These are phyloP conservation scores for Ceratonia siliqua DNA, from an alignment of 306 rosid genomes.

Conservation along the genomic window DNA sequence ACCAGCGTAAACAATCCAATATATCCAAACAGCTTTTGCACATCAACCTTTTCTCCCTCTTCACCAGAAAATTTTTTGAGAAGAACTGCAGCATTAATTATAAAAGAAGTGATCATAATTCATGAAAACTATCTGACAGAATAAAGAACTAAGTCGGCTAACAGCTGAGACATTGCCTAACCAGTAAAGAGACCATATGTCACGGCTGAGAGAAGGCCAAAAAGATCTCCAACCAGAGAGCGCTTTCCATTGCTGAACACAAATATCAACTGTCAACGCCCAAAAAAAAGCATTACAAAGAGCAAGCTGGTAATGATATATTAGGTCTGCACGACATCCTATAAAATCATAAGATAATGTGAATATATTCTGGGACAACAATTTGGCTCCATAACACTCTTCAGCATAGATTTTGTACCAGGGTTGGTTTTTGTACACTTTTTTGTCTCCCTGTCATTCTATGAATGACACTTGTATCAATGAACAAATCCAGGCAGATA, in stretches of 20 bases:
- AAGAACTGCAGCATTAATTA: slow-evolving; percentile 56
- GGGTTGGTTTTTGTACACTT: neutral
- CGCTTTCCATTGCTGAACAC: slow-evolving; percentile 65
- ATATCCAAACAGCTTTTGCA: slow-evolving; percentile 91
- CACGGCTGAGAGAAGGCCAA: slow-evolving; percentile 87
- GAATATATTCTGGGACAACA: neutral
- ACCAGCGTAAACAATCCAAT: slow-evolving; percentile 83
- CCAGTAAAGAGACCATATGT: slow-evolving; percentile 88
- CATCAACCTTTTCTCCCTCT: slow-evolving; percentile 82
- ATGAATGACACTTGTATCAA: neutral
- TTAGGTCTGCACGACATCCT: neutral
- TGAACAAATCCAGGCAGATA: neutral
- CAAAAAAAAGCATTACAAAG: slow-evolving; percentile 34
- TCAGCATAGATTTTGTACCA: neutral
- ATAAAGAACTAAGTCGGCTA: neutral
- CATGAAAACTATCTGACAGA: slow-evolving; percentile 9
- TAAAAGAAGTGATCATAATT: neutral
- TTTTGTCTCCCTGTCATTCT: neutral
- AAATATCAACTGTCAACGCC: slow-evolving; percentile 48
- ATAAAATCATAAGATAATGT: neutral
- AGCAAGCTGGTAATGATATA: slow-evolving; percentile 33
- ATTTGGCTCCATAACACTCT: neutral
- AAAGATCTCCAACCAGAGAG: slow-evolving; percentile 80
- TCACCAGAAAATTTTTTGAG: slow-evolving; percentile 79
- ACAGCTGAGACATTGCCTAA: slow-evolving; percentile 32